A percentile compares a stretch with the other conserved stretches of the same genome.
Conservation (phyloP, 2,329 filamentous ascomycete species). For the Stachybotrys elegans region DNA sequence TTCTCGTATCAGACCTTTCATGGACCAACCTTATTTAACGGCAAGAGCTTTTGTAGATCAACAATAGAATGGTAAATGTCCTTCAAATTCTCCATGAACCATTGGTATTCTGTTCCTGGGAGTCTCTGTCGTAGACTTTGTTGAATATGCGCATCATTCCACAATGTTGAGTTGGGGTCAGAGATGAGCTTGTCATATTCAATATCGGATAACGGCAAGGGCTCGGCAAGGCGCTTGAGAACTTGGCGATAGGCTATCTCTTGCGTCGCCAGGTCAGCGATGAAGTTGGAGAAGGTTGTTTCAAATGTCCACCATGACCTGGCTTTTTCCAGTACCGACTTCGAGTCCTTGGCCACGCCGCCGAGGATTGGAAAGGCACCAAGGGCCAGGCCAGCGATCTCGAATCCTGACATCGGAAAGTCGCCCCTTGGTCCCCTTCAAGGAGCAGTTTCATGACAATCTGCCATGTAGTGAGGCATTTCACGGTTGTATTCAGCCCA, state of each 20-base stretch:
- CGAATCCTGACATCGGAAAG: neutral
- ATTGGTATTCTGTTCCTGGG: neutral
- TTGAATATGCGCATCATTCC: neutral
- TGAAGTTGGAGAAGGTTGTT: neutral
- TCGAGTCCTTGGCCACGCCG: neutral
- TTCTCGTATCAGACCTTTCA: neutral
- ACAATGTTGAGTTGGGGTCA: neutral
- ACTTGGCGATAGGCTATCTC: neutral
- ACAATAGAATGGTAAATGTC: neutral
- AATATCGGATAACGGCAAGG: neutral
- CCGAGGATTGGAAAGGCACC: neutral
- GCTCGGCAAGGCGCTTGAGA: neutral
- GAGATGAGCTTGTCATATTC: neutral
- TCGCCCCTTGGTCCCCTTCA: too few relatives aligned
- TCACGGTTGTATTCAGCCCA: too few relatives aligned
- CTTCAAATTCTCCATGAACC: neutral
- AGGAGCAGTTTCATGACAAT: too few relatives aligned
- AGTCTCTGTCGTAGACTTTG: neutral
- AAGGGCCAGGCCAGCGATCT: neutral
- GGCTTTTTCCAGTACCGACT: neutral
- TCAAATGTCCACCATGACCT: neutral
- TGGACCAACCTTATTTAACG: neutral
- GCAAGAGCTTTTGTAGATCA: neutral
- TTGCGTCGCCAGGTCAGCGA: neutral
- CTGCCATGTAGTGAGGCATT: too few relatives aligned